Evolutionary conservation across 371 early-diverging fungal genomes (phyloP).

Genomic region (Syncephalastrum sp.): DNA sequence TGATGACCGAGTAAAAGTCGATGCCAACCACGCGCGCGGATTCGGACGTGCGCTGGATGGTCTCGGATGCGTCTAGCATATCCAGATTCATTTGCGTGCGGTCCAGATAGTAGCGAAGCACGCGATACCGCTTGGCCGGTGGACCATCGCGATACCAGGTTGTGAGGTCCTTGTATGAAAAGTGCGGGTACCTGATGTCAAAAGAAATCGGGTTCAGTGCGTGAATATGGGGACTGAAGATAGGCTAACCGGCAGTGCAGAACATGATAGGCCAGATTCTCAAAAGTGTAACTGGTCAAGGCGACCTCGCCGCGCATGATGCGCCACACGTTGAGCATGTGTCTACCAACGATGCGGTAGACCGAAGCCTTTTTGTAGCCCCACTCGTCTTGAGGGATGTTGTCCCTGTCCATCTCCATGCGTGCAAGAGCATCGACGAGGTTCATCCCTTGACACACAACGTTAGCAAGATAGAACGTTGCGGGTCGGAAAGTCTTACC

Average conservation of each 20-base stretch:
- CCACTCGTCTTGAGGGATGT: conserved; percentile 44
- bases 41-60: conserved; percentile 75
- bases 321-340: conserved; percentile 88
- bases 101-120: conserved; percentile 66
- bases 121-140: conserved; percentile 55
- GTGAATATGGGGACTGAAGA: background rate
- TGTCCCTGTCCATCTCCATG: conserved; percentile 14
- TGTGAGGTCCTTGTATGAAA: conserved; percentile 53
- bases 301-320: conserved; percentile 71
- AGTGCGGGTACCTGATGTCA: conserved; percentile 57
- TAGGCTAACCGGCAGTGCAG: conserved; percentile 61
- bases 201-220: background rate
- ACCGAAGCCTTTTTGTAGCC: conserved; percentile 63
- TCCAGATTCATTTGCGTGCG: conserved; percentile 66
- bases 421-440: conserved; percentile 55
- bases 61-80: conserved; percentile 69
- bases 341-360: conserved; percentile 69
- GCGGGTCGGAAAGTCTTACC: conserved; percentile 10
- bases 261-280: conserved; percentile 70
- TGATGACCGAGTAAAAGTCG: conserved; percentile 81
- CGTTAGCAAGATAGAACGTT: background rate
- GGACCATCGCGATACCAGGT: conserved; percentile 60
- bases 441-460: conserved; percentile 36
- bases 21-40: conserved; percentile 88
- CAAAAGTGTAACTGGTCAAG: conserved; percentile 76